phyloP scores from a whole-genome alignment of 2,329 filamentous ascomycete genomes.

The Laburnicola sp. region DNA sequence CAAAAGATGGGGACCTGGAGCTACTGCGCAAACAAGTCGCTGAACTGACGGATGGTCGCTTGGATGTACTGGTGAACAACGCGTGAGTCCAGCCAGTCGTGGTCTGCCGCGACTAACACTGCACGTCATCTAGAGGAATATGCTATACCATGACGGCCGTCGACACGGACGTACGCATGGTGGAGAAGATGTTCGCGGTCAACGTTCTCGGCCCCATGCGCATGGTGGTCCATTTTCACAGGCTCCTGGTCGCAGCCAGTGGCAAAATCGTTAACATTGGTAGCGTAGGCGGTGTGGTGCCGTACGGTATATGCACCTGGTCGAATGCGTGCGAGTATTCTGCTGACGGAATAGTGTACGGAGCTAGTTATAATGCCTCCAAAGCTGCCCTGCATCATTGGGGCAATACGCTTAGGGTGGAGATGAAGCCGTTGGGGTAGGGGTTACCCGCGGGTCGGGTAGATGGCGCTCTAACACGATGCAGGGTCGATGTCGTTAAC shows the following conservation, averaged over 20 bases:
- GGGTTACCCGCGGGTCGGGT: not conserved
- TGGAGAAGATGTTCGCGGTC: conserved; percentile 6
- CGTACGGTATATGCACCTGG: not conserved
- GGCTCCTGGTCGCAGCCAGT: not conserved
- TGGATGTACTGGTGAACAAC: conserved; percentile 8
- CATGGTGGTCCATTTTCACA: conserved; percentile 8
- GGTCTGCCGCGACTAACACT: not conserved
- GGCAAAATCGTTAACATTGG: conserved; percentile 10
- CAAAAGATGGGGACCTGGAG: not conserved
- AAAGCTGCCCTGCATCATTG: conserved; percentile 6
- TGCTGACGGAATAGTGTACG: not conserved
- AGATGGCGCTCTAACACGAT: not conserved
- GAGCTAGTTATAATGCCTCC: conserved; percentile 6
- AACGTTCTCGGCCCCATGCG: conserved; percentile 11
- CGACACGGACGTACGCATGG: conserved; percentile 3
- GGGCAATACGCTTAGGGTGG: conserved; percentile 3
- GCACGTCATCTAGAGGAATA: not conserved
- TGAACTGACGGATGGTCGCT: not conserved
- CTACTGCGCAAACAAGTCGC: not conserved
- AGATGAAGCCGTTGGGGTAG: conserved; percentile 5
- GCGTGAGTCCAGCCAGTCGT: not conserved
- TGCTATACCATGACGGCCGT: conserved; percentile 11
- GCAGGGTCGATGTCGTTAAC: conserved; percentile 5
- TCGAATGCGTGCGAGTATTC: too few relatives aligned
- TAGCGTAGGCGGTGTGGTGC: conserved; percentile 3